Conservation (phyloP, 768 basidiomycete genomes). For the Clitopilus passeckerianus region DNA sequence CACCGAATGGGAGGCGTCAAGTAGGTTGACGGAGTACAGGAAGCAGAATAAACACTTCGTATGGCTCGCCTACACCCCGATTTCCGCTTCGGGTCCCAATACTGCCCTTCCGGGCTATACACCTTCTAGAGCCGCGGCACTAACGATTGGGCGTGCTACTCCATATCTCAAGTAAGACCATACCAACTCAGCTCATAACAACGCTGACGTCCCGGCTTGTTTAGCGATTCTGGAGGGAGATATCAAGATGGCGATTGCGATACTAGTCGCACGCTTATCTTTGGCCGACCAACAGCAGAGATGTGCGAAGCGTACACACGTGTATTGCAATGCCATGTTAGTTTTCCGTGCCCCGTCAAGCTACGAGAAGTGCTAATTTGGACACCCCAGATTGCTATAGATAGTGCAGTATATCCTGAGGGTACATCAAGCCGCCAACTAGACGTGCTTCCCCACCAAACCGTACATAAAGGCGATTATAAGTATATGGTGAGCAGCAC, state of each 20-base stretch:
- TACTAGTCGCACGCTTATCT: conserved; percentile 78
- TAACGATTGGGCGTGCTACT: conserved; percentile 67
- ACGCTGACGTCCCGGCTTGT: conserved; percentile 4
- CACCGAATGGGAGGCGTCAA: conserved; percentile 90
- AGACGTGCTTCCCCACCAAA: conserved; percentile 85
- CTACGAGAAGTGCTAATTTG: conserved; percentile 13
- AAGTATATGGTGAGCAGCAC: conserved; percentile 60
- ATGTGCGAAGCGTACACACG: conserved; percentile 91
- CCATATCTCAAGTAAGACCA: conserved; percentile 86
- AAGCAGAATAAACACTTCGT: conserved; percentile 67
- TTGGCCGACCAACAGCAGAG: conserved; percentile 79
- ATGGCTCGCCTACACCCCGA: conserved; percentile 87
- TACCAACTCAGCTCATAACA: conserved; percentile 7
- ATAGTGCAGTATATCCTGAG: conserved; percentile 84
- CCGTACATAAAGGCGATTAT: conserved; percentile 81
- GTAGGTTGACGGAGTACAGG: conserved; percentile 74
- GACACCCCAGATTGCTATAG: conserved; percentile 76
- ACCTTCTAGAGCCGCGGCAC: conserved; percentile 61
- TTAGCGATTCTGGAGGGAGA: conserved; percentile 88
- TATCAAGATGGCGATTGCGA: conserved; percentile 89
- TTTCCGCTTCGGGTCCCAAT: conserved; percentile 86
- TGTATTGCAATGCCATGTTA: conserved; percentile 92
- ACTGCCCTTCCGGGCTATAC: conserved; percentile 93
- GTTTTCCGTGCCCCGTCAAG: conserved; percentile 22
- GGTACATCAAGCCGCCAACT: conserved; percentile 81